Percentiles rank a stretch among this genome's conserved stretches.
phyloP scores from a whole-genome alignment of 1,284 basidiomycete species.

The Moesziomyces sp. region DNA sequence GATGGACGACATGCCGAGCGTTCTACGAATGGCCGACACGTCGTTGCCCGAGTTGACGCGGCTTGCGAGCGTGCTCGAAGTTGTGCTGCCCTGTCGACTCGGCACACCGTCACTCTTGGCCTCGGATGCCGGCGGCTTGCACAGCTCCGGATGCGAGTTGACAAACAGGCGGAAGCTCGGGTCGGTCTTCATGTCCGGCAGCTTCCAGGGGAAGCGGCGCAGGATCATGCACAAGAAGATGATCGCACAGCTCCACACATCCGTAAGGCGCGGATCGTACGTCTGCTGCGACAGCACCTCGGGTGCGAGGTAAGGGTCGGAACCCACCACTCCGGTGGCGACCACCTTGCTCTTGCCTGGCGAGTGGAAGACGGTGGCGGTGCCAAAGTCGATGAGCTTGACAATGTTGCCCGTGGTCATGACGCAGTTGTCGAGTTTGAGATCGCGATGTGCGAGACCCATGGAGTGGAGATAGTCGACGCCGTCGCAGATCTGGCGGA shows the following conservation, averaged over 20 bases:
- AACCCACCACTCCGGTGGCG: slow-evolving; percentile 92
- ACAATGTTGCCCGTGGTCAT: slow-evolving; percentile 94
- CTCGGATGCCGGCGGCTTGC: slow-evolving; percentile 60
- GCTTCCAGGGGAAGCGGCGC: slow-evolving; percentile 97
- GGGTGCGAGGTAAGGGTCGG: slow-evolving; percentile 97
- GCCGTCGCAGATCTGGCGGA: slow-evolving; percentile 97
- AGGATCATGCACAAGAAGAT: slow-evolving; percentile 99
- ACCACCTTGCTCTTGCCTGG: slow-evolving; percentile 74
- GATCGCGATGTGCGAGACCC: slow-evolving; percentile 96
- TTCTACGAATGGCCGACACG: slow-evolving; percentile 35
- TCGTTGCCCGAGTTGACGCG: slow-evolving; percentile 46
- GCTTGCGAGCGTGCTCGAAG: slow-evolving; percentile 34
- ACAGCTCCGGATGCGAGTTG: slow-evolving; percentile 87
- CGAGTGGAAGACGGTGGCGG: slow-evolving; percentile 98
- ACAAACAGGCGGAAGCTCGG: slow-evolving; percentile 91
- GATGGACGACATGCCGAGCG: slow-evolving; percentile 31
- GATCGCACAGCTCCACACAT: slow-evolving; percentile 98
- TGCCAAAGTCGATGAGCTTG: slow-evolving; percentile 99
- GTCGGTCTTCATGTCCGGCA: slow-evolving; percentile 93
- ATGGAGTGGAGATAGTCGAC: slow-evolving; percentile 98
- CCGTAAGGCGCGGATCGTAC: slow-evolving; percentile 96
- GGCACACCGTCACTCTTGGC: slow-evolving; percentile 17
- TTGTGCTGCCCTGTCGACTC: slow-evolving; percentile 32
- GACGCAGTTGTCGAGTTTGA: slow-evolving; percentile 99
- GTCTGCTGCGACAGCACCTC: slow-evolving; percentile 84